These are phyloP conservation scores for Lomentospora prolificans DNA, from an alignment of 2,329 filamentous ascomycete genomes.

Conservation along the genomic window DNA sequence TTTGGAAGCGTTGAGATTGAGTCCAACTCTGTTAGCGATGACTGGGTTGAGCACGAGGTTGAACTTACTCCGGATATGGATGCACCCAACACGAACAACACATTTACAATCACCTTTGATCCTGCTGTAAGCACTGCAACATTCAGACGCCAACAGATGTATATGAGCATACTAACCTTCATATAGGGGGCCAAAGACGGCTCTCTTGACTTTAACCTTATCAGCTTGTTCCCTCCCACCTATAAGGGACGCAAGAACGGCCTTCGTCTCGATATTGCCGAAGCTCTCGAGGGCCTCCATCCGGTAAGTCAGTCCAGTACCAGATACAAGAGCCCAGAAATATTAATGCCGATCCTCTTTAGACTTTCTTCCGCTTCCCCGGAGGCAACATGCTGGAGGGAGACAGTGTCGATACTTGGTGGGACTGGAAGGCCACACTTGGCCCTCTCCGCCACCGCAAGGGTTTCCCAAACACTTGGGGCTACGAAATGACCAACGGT, in stretches of 20 bases:
- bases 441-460: constrained; percentile 44
- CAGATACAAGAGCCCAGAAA: no score
- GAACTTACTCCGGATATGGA: constrained; percentile 30
- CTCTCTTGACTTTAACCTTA: constrained; percentile 45
- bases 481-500: constrained; percentile 51
- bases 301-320: constrained; percentile 24
- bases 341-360: no score
- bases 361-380: constrained; percentile 52
- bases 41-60: constrained; percentile 43
- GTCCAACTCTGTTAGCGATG: constrained; percentile 26
- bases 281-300: constrained; percentile 40
- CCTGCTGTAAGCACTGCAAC: constrained; percentile 22
- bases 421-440: constrained; percentile 44
- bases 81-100: constrained; percentile 45
- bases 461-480: constrained; percentile 47
- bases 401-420: constrained; percentile 28
- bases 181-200: constrained; percentile 24
- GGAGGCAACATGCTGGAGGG: constrained; percentile 55
- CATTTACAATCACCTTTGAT: constrained; percentile 44
- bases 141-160: no score
- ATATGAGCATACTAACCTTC: neutral
- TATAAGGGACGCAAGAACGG: constrained; percentile 50
- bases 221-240: constrained; percentile 51
- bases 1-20: constrained; percentile 37
- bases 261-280: constrained; percentile 43